Base-by-base conservation (phyloP, 306 rosid genomes). In the Morella rubra region DNA sequence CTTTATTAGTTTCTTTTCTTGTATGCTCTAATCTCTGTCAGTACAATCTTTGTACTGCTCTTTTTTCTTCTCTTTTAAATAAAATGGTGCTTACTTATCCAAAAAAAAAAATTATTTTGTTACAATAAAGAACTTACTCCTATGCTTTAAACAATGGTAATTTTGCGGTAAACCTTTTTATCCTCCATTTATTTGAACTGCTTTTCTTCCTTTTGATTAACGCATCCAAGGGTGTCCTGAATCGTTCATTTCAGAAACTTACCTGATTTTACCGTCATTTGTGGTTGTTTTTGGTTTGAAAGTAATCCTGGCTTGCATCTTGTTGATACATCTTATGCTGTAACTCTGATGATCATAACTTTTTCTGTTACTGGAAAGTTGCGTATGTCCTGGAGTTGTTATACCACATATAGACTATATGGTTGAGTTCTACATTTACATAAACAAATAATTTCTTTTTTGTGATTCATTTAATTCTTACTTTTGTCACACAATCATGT, bases 401-500 rank as follows among this genome's bases (percentile, higher is more conserved):
- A 65, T 42, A 13, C 42, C 18, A 8, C 50, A 65, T 4, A 65
- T 42, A 18, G 24, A 41, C 20, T 65, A 8, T 15, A 5, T 65
- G 16, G 71, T 18, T 8, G 71, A 3, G 41, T 42, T 4, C 50
- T 42, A n/a, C 71, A 42, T 41, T 49, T 27, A 42, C 14, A 42
- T 41, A 42, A 64, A 16, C 18, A 41, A 16, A 66, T 14, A 18
- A 7, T 2, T 66, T 42, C 70, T 11, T 64, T 64, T 4, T 42
- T 14, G 32, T 15, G 18, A 64, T 8, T 13, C 45, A 64, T 22
- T 19, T 22, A 41, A 18, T 66, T 42, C 71, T 65, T 4, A 8
- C 6, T 18, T 71, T 10, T 71, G 79, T 40, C 45, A 14, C 27
- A 51, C 44, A 71, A 69, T 44, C 41, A 55, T 46, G 24, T 69